These are phyloP conservation scores for Leishmania amazonensis DNA, from an alignment of 208 protist species.

Conservation along the genomic window DNA sequence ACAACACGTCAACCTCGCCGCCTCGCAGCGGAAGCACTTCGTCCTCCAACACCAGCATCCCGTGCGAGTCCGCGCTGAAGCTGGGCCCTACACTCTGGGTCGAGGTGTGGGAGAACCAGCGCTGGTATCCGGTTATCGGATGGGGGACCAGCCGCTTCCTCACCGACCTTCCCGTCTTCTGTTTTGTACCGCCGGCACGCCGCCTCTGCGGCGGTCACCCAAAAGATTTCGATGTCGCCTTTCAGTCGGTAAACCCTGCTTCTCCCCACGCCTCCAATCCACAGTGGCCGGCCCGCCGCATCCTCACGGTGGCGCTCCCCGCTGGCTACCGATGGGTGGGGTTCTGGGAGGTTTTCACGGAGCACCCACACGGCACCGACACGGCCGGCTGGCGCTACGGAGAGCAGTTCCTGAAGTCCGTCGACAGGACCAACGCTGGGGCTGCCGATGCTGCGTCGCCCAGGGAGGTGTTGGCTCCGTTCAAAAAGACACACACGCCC, in stretches of 20 bases:
- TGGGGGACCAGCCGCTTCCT: constrained; percentile 56
- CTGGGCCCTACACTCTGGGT: constrained; percentile 45
- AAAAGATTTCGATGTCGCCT: constrained; percentile 21
- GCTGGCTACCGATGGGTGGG: constrained; percentile 50
- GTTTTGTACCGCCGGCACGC: constrained; percentile 19
- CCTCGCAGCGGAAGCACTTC: constrained; percentile 52
- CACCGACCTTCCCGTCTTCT: constrained; percentile 53
- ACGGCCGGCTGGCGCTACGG: constrained; percentile 59
- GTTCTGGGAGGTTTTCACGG: constrained; percentile 47
- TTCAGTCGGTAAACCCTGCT: constrained; percentile 13
- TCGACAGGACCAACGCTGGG: constrained; percentile 7
- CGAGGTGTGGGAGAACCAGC: constrained; percentile 57
- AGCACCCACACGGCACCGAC: constrained; percentile 49
- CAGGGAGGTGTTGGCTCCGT: constrained; percentile 16
- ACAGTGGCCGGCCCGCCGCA: constrained; percentile 12
- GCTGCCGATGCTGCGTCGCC: background rate
- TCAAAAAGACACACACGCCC: constrained; percentile 52
- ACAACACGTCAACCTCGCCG: background rate
- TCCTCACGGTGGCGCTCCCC: constrained; percentile 34
- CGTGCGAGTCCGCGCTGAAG: constrained; percentile 11
- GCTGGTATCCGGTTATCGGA: constrained; percentile 70
- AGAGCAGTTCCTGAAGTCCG: constrained; percentile 24
- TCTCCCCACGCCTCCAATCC: constrained; percentile 5
- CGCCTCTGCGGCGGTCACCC: constrained; percentile 26
- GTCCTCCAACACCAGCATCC: constrained; percentile 37